A percentile compares a stretch with the other conserved stretches of the same genome.
These are phyloP conservation scores for Pseudogymnoascus destructans DNA, from an alignment of 2,329 filamentous ascomycete species.

Conservation along the genomic window DNA sequence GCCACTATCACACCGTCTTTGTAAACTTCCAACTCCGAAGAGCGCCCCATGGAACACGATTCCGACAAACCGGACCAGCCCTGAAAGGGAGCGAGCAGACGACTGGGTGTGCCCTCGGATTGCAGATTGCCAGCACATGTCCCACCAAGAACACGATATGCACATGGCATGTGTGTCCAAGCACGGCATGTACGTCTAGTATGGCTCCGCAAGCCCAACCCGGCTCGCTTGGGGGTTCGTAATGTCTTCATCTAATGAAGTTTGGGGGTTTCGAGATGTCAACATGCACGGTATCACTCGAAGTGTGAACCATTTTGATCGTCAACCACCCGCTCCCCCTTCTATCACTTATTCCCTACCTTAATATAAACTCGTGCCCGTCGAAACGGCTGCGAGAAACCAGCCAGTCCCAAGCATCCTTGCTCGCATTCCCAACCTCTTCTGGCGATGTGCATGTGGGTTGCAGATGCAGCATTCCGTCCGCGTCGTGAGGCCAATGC, in stretches of 20 bases:
- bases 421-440: neutral
- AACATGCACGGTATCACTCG: neutral
- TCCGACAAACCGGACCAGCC: neutral
- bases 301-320: neutral
- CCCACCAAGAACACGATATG: constrained; percentile 1
- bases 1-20: neutral
- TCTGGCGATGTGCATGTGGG: constrained; percentile 7
- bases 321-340: neutral
- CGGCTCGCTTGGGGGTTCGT: neutral
- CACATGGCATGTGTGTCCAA: constrained; percentile 5
- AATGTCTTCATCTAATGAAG: neutral
- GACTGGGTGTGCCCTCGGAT: neutral
- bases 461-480: constrained; percentile 7
- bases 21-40: neutral
- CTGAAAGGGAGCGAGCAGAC: neutral
- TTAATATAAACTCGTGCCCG: constrained; percentile 4
- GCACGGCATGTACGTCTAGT: constrained; percentile 2
- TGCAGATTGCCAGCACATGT: constrained; percentile 4
- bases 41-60: neutral
- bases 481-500: constrained; percentile 3
- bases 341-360: neutral
- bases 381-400: constrained; percentile 2
- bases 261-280: constrained; percentile 4
- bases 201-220: neutral
- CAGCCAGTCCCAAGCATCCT: neutral